Evolutionary conservation across 129 eudicot genomes (phyloP).

Genomic region (Helianthus tuberosus): DNA sequence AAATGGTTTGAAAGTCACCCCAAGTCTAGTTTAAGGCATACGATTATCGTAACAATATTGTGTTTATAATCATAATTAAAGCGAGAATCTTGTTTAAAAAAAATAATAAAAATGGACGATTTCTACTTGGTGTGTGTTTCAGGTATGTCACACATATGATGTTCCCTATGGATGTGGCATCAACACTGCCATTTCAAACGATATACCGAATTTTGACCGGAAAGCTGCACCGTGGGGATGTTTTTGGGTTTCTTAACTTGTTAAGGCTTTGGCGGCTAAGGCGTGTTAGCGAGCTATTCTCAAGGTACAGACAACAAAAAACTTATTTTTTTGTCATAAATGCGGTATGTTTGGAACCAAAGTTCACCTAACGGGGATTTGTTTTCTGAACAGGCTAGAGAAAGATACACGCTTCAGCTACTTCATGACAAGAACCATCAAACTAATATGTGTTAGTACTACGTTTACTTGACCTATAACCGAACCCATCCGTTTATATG

Average conservation of each 20-base stretch:
- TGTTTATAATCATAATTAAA: neutral
- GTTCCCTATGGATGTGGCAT: conserved; percentile 87
- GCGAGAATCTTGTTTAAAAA: too few species aligned
- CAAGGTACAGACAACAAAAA: conserved; percentile 44
- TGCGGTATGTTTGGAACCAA: neutral
- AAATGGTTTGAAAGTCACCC: neutral
- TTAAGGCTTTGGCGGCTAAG: conserved; percentile 85
- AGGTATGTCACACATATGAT: conserved; percentile 68
- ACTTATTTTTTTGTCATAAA: neutral
- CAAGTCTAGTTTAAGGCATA: neutral
- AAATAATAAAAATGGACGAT: neutral
- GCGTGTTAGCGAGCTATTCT: conserved; percentile 84
- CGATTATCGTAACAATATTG: neutral
- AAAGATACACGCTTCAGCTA: conserved; percentile 90
- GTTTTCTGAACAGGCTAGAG: conserved; percentile 58
- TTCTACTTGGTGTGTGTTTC: neutral
- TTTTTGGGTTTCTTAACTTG: conserved; percentile 79
- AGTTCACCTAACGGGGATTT: conserved; percentile 13
- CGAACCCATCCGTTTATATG: neutral
- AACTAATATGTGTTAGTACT: conserved; percentile 59
- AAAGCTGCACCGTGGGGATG: conserved; percentile 43
- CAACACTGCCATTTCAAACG: conserved; percentile 73
- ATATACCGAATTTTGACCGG: conserved; percentile 58
- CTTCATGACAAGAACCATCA: conserved; percentile 75
- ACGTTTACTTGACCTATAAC: conserved; percentile 15